Evolutionary conservation across 805 yeast species (phyloP).

Genomic region (Ogataea wickerhamii): DNA sequence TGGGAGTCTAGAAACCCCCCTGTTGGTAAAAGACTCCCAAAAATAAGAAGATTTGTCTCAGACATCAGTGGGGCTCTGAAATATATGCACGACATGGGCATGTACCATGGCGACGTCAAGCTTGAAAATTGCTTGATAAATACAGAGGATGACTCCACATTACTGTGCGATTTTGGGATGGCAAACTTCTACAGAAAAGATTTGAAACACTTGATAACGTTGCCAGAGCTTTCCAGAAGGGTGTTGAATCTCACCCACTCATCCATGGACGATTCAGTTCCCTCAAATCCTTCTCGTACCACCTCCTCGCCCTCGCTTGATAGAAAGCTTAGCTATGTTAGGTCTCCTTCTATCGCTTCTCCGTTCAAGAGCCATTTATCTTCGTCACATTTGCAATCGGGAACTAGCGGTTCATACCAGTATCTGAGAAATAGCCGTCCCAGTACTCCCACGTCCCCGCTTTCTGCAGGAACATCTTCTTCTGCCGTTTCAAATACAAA

Average conservation of each 20-base stretch:
- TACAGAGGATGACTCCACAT: slow-evolving; percentile 36
- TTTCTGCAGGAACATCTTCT: slow-evolving; percentile 6
- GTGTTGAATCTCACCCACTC: background rate
- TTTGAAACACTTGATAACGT: slow-evolving; percentile 3
- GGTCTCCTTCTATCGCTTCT: background rate
- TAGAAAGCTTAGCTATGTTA: background rate
- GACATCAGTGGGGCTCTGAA: slow-evolving; percentile 58
- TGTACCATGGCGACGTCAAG: slow-evolving; percentile 82
- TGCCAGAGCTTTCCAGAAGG: slow-evolving; percentile 16
- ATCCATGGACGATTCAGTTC: too few species aligned
- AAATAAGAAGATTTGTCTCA: slow-evolving; percentile 36
- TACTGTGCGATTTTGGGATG: slow-evolving; percentile 92
- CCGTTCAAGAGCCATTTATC: background rate
- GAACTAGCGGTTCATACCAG: slow-evolving; percentile 1
- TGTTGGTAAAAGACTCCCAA: slow-evolving; percentile 10
- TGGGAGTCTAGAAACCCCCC: slow-evolving; percentile 47
- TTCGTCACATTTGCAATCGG: slow-evolving; percentile 3
- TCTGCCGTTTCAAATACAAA: slow-evolving; percentile 2
- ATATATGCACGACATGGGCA: slow-evolving; percentile 59
- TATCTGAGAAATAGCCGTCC: slow-evolving; percentile 10
- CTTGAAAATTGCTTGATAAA: slow-evolving; percentile 75
- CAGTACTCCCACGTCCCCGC: slow-evolving; percentile 9
- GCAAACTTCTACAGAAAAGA: slow-evolving; percentile 30
- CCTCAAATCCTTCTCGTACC: background rate
- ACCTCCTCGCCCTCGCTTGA: background rate